Evolutionary conservation across 495 filamentous ascomycete species (phyloP).

Genomic region (Amphirosellinia nigrospora): DNA sequence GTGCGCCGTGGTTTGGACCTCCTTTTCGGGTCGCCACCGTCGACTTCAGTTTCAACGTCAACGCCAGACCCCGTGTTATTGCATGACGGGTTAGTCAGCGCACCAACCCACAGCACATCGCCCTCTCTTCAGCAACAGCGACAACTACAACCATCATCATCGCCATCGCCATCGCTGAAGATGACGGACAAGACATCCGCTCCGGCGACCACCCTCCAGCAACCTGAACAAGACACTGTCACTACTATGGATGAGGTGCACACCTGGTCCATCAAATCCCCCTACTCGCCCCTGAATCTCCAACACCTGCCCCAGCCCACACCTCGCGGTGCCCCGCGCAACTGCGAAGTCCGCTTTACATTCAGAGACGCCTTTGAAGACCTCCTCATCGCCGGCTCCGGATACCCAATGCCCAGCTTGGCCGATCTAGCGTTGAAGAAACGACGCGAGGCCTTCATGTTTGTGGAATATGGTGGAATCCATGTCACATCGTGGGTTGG

Average conservation of each 20-base stretch:
- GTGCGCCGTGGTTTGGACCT: conserved; percentile 44
- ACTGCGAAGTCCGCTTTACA: conserved; percentile 35
- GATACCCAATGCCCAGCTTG: conserved; percentile 28
- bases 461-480: conserved; percentile 17
- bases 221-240: background rate
- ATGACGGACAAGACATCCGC: conserved; percentile 3
- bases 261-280: conserved; percentile 33
- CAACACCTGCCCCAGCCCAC: conserved; percentile 36
- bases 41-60: background rate
- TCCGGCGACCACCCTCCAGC: background rate
- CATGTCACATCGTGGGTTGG: conserved; percentile 29
- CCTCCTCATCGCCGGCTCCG: conserved; percentile 41
- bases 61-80: background rate
- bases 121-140: background rate
- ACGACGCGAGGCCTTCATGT: background rate
- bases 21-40: conserved; percentile 32
- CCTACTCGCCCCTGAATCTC: conserved; percentile 47
- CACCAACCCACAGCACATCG: background rate
- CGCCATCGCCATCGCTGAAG: background rate
- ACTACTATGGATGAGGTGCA: conserved; percentile 25
- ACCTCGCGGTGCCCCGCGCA: conserved; percentile 34
- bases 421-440: conserved; percentile 18
- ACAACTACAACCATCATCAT: background rate
- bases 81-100: background rate
- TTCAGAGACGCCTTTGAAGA: conserved; percentile 53